Evolutionary conservation across 78 protist genomes (phyloP).

Genomic region (Cavenderia fasciculata): DNA sequence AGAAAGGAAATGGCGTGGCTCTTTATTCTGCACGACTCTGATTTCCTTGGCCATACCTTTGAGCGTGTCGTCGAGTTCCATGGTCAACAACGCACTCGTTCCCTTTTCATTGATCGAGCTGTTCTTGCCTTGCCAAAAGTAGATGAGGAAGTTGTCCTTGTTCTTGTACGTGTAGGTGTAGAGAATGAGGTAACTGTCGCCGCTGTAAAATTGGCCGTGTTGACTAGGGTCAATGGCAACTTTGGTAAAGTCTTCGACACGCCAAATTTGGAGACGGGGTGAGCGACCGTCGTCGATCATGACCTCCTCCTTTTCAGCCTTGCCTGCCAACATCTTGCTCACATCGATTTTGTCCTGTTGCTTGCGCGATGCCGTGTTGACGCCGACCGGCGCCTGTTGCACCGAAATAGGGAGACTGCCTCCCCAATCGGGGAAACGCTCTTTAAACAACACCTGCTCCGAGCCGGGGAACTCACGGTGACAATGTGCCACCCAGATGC

Average conservation of each 20-base stretch:
- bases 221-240: constrained; percentile 28
- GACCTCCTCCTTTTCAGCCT: constrained; percentile 74
- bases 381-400: constrained; percentile 61
- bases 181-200: constrained; percentile 79
- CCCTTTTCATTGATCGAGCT: constrained; percentile 80
- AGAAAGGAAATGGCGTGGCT: constrained; percentile 82
- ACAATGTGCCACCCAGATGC: constrained; percentile 14
- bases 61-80: constrained; percentile 80
- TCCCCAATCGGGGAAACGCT: constrained; percentile 82
- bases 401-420: constrained; percentile 67
- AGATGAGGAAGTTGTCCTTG: constrained; percentile 80
- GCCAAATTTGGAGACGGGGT: constrained; percentile 63
- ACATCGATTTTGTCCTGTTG: constrained; percentile 70
- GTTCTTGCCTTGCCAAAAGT: constrained; percentile 85
- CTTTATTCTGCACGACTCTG: constrained; percentile 83
- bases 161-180: constrained; percentile 81
- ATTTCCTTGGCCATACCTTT: constrained; percentile 87
- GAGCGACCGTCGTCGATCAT: constrained; percentile 83
- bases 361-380: constrained; percentile 59
- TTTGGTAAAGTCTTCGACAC: constrained; percentile 79
- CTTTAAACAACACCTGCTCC: constrained; percentile 82
- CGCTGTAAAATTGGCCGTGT: constrained; percentile 82
- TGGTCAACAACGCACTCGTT: constrained; percentile 71
- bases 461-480: constrained; percentile 78
- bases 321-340: constrained; percentile 15